These are phyloP conservation scores for Epichloe gansuensis DNA, from an alignment of 2,329 filamentous ascomycete species.

Conservation along the genomic window DNA sequence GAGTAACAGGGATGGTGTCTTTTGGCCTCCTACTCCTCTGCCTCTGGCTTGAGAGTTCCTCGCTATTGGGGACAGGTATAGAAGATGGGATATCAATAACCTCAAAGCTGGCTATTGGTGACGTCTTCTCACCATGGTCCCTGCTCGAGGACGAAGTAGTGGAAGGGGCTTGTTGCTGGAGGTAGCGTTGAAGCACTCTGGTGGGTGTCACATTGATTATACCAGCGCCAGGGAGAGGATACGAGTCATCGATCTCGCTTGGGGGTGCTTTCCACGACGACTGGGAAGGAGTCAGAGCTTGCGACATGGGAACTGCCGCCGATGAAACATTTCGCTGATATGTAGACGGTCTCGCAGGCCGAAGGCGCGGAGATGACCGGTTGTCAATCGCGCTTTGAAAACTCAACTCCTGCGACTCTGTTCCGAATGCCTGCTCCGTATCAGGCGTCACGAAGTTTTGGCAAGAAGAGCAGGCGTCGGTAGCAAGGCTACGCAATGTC, in stretches of 20 bases:
- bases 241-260: conserved; percentile 43
- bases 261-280: conserved; percentile 30
- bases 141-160: conserved; percentile 2
- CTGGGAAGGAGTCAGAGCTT: conserved; percentile 11
- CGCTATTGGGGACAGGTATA: conserved; percentile 6
- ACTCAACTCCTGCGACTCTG: conserved; percentile 28
- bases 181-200: conserved; percentile 35
- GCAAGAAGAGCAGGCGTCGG: not conserved
- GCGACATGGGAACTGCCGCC: not conserved
- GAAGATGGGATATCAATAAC: conserved; percentile 15
- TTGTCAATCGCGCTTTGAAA: conserved; percentile 34
- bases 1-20: conserved; percentile 16
- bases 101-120: not conserved
- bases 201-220: conserved; percentile 30
- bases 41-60: not conserved
- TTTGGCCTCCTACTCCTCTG: not conserved
- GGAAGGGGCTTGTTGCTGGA: conserved; percentile 22
- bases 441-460: conserved; percentile 7
- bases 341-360: not conserved
- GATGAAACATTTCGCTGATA: not conserved
- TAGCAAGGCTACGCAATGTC: not conserved
- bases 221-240: conserved; percentile 24
- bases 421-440: conserved; percentile 12
- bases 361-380: conserved; percentile 20
- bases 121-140: not conserved